Conservation (phyloP, 1,284 basidiomycete genomes). For the Trichosporon asahii region DNA sequence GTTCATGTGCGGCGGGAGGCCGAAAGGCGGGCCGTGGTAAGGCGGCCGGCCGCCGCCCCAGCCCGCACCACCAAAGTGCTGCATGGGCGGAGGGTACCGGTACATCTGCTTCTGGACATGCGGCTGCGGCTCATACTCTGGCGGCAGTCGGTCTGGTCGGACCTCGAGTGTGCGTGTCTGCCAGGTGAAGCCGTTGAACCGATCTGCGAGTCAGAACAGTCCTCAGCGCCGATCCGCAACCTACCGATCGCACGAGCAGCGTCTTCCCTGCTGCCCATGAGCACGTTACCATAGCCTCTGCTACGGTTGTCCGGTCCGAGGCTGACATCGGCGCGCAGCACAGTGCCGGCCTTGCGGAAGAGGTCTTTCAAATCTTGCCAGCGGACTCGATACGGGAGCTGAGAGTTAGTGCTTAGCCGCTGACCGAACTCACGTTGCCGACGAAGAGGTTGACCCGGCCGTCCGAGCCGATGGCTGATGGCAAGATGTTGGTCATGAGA, state of each 20-base stretch:
- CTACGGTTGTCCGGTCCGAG: conserved; percentile 88
- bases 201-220: conserved; percentile 24
- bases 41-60: conserved; percentile 21
- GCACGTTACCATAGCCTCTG: conserved; percentile 87
- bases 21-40: conserved; percentile 23
- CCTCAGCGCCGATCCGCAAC: conserved; percentile 16
- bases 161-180: conserved; percentile 87
- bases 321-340: conserved; percentile 89
- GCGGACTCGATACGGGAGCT: conserved; percentile 86
- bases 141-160: conserved; percentile 70
- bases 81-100: conserved; percentile 22
- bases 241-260: conserved; percentile 73
- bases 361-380: conserved; percentile 99
- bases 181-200: conserved; percentile 89
- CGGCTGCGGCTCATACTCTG: conserved; percentile 57
- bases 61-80: conserved; percentile 21
- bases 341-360: conserved; percentile 90
- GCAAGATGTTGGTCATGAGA: conserved; percentile 51
- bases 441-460: conserved; percentile 87
- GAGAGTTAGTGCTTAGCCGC: conserved; percentile 20
- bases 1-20: conserved; percentile 24
- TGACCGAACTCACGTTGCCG: conserved; percentile 65
- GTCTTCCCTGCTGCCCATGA: conserved; percentile 86
- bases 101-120: conserved; percentile 37
- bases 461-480: conserved; percentile 56